Percentiles rank a stretch among this genome's conserved stretches.
Evolutionary conservation across 371 early-diverging fungal genomes (phyloP).

Genomic region (Mucor lusitanicus): DNA sequence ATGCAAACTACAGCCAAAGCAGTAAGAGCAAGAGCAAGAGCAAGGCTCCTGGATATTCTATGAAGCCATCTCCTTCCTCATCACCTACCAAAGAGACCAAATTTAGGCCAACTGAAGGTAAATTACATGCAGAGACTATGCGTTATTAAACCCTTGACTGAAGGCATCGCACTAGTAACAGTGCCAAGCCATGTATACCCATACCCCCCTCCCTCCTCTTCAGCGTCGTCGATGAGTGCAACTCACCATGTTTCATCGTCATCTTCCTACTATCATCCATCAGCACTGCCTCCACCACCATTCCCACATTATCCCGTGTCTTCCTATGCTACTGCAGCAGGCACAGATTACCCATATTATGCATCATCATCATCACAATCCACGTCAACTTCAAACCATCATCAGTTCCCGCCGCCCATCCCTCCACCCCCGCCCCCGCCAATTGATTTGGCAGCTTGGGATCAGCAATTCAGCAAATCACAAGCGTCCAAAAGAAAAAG

Average conservation of each 20-base stretch:
- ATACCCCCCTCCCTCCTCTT: not conserved
- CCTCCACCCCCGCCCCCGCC: constrained; percentile 1
- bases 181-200: constrained; percentile 7
- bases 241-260: constrained; percentile 4
- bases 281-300: not conserved
- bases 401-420: too few relatives aligned
- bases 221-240: not conserved
- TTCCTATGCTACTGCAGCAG: not conserved
- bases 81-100: not conserved
- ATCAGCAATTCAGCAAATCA: not conserved
- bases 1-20: not conserved
- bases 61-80: not conserved
- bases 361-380: not conserved
- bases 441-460: constrained; percentile 1
- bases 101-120: not conserved
- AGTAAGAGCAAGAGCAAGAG: not conserved
- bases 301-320: not conserved
- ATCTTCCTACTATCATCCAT: not conserved
- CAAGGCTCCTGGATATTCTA: not conserved
- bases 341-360: not conserved
- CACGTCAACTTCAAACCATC: too few relatives aligned
- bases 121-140: not conserved
- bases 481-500: not conserved
- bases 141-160: not conserved
- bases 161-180: not conserved